Evolutionary conservation across 179 eudicot genomes (phyloP).

Genomic region (Sideroxylon spinosum): DNA sequence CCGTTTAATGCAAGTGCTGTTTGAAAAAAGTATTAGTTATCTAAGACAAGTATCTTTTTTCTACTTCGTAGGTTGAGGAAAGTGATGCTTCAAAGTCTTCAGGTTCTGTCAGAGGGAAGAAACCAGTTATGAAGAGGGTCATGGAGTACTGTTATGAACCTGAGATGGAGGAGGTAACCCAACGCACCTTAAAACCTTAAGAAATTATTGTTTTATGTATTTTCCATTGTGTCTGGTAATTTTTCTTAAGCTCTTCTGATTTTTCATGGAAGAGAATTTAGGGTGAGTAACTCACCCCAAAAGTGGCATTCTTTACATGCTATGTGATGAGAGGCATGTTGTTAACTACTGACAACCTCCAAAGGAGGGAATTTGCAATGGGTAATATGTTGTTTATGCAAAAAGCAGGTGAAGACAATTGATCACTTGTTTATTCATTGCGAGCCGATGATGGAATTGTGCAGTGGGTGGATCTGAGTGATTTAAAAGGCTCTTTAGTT

Average conservation of each 20-base stretch:
- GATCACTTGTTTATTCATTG: too few species aligned
- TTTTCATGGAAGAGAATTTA: too few species aligned
- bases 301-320: too few species aligned
- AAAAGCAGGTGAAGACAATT: too few species aligned
- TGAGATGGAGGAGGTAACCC: conserved; percentile 94
- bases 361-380: too few species aligned
- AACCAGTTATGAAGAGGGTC: conserved; percentile 61
- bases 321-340: too few species aligned
- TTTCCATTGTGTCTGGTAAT: not conserved
- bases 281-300: too few species aligned
- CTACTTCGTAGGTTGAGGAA: conserved; percentile 57
- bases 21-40: not conserved
- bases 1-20: not conserved
- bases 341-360: too few species aligned
- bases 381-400: too few species aligned
- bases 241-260: not conserved
- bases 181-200: not conserved
- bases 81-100: conserved; percentile 59
- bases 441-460: too few species aligned
- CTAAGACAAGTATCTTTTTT: conserved; percentile 11
- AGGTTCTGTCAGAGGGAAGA: conserved; percentile 59
- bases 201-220: not conserved
- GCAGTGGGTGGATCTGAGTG: too few species aligned
- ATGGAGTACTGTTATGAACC: conserved; percentile 97
- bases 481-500: too few species aligned